Base-by-base conservation (phyloP, 768 basidiomycete genomes). In the Podaxis carcinomalis region DNA sequence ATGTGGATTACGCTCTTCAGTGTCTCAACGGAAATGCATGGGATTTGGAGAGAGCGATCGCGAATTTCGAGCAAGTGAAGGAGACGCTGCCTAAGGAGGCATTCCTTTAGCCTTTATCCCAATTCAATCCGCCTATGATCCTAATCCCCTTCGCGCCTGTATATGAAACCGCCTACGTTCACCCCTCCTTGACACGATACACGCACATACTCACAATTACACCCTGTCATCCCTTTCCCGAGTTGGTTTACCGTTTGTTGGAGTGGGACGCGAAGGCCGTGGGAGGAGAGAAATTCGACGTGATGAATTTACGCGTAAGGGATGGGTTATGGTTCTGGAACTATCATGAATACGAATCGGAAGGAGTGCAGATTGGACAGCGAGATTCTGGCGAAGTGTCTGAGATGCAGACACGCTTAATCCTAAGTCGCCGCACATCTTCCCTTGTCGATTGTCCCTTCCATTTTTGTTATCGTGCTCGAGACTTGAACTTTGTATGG, bases 61-160 rank as follows among this genome's bases (percentile, higher is more conserved):
- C 82, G 53, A 95, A 96, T 69, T 98, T 94, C 73, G 86, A 93
- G 68, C 81, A 90, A 70, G 90, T 98, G 67, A 91, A 90, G 84
- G 91, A 91, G 35, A 81, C 75, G 27, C 68, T 86, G 61, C 71
- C 81, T 60, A 78, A 79, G 67, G 83, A 86, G 23, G 85, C 84
- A 6, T 86, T 83, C 68, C 63, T 85, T 65, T 83, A 73, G 67
- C 51, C 27, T 46, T 37, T 6, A 10, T 14, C 35, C 42, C 49
- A 21, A 21, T 36, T 21, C 27, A 59, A 36, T 53, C 27, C 21
- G 28, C 55, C 25, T 0, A n/a, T 44, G 32, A 9, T 32, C 32
- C 32, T 7, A 32, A 32, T 32, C 32, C n/a, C n/a, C 4, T 40
- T 40, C 16, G 13, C 39, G 13, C 4, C 16, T 40, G 16, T n/a